Evolutionary conservation across 768 basidiomycete species (phyloP).

Genomic region (Tricholoma sp.): DNA sequence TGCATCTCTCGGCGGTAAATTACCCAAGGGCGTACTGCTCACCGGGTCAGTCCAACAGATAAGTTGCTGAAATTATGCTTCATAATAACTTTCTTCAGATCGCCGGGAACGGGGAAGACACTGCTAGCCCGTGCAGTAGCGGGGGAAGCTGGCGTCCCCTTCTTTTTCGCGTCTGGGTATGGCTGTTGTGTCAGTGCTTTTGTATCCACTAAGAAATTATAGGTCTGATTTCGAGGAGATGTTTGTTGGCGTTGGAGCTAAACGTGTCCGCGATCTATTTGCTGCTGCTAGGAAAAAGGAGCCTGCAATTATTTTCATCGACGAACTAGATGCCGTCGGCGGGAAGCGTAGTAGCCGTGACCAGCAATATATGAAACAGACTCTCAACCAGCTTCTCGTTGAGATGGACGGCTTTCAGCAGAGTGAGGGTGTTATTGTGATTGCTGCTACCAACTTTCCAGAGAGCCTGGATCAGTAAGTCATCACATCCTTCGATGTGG

Average conservation of each 20-base stretch:
- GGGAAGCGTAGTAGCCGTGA: slow-evolving; percentile 80
- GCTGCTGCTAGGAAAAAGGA: slow-evolving; percentile 90
- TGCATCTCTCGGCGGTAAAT: slow-evolving; percentile 85
- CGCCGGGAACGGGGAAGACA: slow-evolving; percentile 96
- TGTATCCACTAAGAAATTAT: slow-evolving; percentile 10
- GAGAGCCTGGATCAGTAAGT: slow-evolving; percentile 85
- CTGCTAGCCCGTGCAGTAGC: slow-evolving; percentile 96
- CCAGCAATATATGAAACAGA: slow-evolving; percentile 89
- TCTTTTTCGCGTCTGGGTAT: slow-evolving; percentile 93
- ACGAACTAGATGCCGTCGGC: slow-evolving; percentile 92
- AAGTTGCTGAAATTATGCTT: not conserved
- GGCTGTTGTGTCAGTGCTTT: slow-evolving; percentile 13
- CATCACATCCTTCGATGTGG: not conserved
- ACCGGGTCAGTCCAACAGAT: slow-evolving; percentile 49
- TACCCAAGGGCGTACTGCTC: slow-evolving; percentile 89
- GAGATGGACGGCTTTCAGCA: slow-evolving; percentile 98
- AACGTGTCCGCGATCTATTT: slow-evolving; percentile 93
- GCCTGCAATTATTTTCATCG: slow-evolving; percentile 98
- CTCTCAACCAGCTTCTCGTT: slow-evolving; percentile 92
- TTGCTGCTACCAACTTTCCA: slow-evolving; percentile 98
- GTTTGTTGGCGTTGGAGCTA: slow-evolving; percentile 94
- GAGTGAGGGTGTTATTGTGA: slow-evolving; percentile 90
- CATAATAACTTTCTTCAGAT: slow-evolving; percentile 25
- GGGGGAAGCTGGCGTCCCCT: slow-evolving; percentile 96
- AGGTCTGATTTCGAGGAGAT: slow-evolving; percentile 97